These are phyloP conservation scores for Candida odintsovae DNA, from an alignment of 805 yeast genomes.

Conservation along the genomic window DNA sequence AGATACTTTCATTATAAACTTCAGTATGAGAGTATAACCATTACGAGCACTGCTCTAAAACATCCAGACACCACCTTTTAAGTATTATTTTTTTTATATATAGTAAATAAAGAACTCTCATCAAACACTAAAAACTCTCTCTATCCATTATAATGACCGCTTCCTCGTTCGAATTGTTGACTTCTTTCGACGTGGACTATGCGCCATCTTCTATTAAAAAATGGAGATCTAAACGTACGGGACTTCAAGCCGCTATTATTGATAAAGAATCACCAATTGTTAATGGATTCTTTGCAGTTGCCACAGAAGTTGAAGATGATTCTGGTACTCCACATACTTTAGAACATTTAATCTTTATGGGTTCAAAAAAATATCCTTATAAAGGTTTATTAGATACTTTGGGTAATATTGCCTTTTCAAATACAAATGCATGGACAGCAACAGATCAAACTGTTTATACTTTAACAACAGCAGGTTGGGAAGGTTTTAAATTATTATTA, in stretches of 20 bases:
- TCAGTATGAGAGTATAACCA: too few relatives aligned
- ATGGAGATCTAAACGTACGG: slow-evolving; percentile 77
- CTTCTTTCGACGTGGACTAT: slow-evolving; percentile 61
- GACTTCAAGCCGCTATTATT: slow-evolving; percentile 72
- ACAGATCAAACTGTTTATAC: slow-evolving; percentile 95
- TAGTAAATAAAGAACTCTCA: too few relatives aligned
- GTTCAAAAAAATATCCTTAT: slow-evolving; percentile 81
- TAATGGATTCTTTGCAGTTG: slow-evolving; percentile 92
- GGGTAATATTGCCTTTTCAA: slow-evolving; percentile 77
- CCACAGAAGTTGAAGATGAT: slow-evolving; percentile 83
- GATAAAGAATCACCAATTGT: slow-evolving; percentile 82
- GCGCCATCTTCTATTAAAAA: slow-evolving; percentile 67
- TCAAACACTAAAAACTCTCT: too few relatives aligned
- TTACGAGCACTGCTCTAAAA: too few relatives aligned
- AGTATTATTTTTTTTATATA: too few relatives aligned
- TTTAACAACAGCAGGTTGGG: slow-evolving; percentile 91
- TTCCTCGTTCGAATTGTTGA: slow-evolving; percentile 33
- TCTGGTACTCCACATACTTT: slow-evolving; percentile 94
- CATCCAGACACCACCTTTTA: not conserved
- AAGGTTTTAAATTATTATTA: slow-evolving; percentile 75
- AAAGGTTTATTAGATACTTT: slow-evolving; percentile 86
- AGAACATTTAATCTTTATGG: slow-evolving; percentile 94
- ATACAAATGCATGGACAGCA: slow-evolving; percentile 96
- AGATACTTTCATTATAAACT: too few relatives aligned
- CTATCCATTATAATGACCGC: not conserved